Conservation (phyloP, 805 yeast species). For the Wickerhamiella musiphila region DNA sequence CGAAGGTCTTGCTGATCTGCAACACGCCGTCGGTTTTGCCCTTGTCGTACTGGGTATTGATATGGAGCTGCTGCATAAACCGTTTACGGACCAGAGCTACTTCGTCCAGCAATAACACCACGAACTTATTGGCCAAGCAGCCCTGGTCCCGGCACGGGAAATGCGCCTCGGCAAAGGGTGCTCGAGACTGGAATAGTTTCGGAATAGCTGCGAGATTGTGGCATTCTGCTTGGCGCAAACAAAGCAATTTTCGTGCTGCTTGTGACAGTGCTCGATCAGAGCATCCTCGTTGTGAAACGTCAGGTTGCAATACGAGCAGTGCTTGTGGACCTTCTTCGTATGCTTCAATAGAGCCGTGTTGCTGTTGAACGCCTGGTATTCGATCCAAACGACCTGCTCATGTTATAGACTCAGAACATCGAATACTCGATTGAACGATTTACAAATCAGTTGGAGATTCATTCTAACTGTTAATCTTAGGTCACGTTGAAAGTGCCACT, state of each 20-base stretch:
- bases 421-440: no score
- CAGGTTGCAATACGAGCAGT: constrained; percentile 58
- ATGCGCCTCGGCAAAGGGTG: constrained; percentile 62
- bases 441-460: no score
- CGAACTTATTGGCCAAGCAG: constrained; percentile 80
- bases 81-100: background rate
- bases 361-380: constrained; percentile 42
- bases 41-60: constrained; percentile 19
- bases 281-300: constrained; percentile 84
- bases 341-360: constrained; percentile 49
- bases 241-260: constrained; percentile 73
- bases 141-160: constrained; percentile 56
- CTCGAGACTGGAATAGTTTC: constrained; percentile 56
- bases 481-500: no score
- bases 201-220: constrained; percentile 51
- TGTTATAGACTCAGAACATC: no score
- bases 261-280: constrained; percentile 61
- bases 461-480: no score
- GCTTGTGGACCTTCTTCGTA: constrained; percentile 49
- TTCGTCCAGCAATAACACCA: constrained; percentile 41
- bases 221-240: constrained; percentile 57
- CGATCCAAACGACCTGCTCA: constrained; percentile 62
- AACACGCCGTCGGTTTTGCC: constrained; percentile 14
- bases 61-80: constrained; percentile 14
- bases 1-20: constrained; percentile 12